Base-by-base conservation (phyloP, 2,329 filamentous ascomycete genomes). In the Magnaporthiopsis poae region DNA sequence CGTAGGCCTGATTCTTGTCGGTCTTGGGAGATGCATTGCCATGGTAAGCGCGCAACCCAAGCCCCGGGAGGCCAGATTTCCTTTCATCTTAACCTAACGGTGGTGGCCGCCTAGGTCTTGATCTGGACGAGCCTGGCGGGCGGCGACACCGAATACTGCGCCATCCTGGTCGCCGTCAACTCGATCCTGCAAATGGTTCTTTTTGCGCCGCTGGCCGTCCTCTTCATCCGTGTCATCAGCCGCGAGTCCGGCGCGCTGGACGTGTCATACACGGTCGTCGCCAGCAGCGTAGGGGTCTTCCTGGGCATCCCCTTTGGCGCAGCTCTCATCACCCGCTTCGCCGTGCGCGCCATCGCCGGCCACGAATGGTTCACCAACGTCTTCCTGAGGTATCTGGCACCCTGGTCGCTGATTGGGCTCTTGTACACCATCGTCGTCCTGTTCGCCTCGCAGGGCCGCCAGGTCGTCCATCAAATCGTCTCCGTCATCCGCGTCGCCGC, bases 371-470 rank as follows among this genome's bases (percentile, higher is more conserved):
- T 92, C 74, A 82, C 91, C 56, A 74, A 79, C 2, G 80, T 84
- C 3, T 95, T 96, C 74, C 74, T 96, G n/a, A 84, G 82, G 46
- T 87, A 11, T 8, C 84, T 73, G 80, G 84, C 86, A 0, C 92
- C 92, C 0, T 89, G 86, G 82, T 94, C 90, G 0, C 82, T 96
- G 2, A 85, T 96, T 69, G 92, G 92, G 0, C 82, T 97, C 5
- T 79, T 96, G 0, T 96, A 93, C 79, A 96, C 92, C 0, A 95
- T 96, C 71, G 76, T 95, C 8, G 87, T 96, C 0, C 82, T 96
- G 2, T 96, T 96, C 74, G 92, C 90, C 0, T 90, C 88, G 0
- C 92, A 96, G 73, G 91, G 92, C 2, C 78, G 79, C 29, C 86
- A 88, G 64, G 90, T 95, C 1, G 88, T 94, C 0, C 85, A 91